Base-by-base conservation (phyloP, 768 basidiomycete species). In the Leccinum sublutescens region DNA sequence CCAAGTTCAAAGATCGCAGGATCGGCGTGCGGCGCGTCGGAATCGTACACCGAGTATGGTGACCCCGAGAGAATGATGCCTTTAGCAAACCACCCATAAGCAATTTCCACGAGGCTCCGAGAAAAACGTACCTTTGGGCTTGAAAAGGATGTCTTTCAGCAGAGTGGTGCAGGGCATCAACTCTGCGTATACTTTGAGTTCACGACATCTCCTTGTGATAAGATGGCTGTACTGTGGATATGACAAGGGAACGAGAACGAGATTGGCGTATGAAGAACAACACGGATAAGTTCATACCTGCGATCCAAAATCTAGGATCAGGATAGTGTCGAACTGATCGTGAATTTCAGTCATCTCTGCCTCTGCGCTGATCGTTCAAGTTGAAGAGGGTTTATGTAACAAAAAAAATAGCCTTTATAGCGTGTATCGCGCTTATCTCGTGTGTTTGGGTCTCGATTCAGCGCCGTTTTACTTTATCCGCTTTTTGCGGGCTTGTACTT, bases 11-110 rank as follows among this genome's bases (percentile, higher is more conserved):
- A 98, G 10, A 98, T 86, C 15, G 82, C 89, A 17, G 94, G 91
- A 75, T 99, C 96, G 33, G 93, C 95, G 62, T 95, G 94, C 23
- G 97, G 96, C 5, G 97, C 88, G 62, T 86, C 95, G 29, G 82
- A 74, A 63, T 95, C 97, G 74, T 98, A 98, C 19, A 98, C 97
- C 33, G 96, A 98, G 77, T 96, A 98, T 0, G 97, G 97, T 1
- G 97, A 98, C 47, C 97, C 97, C 40, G 95, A 98, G 40, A 99
- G 82, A 68, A 98, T 98, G 72, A 99, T 89, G 58, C 96, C 96
- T 89, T 61, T 7, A 12, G 10, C 15, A 19, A 49, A 33, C 23
- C 14, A 9, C 11, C 21, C 7, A 55, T 52, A 29, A 51, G 45
- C 9, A 54, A 19, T 14, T 12, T 31, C 40, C 34, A 19, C 14